A percentile compares a stretch with the other conserved stretches of the same genome.
These are phyloP conservation scores for Cytospora chrysosperma DNA, from an alignment of 2,329 filamentous ascomycete genomes.

Conservation along the genomic window DNA sequence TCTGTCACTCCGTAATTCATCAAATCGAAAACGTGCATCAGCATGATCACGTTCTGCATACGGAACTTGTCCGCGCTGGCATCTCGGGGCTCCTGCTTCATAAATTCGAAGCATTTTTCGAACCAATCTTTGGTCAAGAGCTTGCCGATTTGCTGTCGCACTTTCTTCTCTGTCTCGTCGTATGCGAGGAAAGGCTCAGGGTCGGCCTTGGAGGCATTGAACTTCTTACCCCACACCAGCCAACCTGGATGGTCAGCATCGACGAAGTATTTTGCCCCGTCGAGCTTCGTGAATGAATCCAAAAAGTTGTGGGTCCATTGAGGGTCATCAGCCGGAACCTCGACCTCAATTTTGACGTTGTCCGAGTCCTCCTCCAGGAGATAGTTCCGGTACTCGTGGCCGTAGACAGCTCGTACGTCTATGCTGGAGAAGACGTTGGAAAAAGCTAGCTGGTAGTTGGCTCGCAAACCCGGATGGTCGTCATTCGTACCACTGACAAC, in stretches of 20 bases:
- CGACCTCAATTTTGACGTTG: conserved; percentile 71
- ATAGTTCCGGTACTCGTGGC: conserved; percentile 84
- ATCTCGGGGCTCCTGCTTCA: conserved; percentile 95
- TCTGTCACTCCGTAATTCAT: conserved; percentile 76
- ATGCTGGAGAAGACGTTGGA: conserved; percentile 76
- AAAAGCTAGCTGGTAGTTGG: conserved; percentile 78
- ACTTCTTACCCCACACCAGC: conserved; percentile 90
- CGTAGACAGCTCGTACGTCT: conserved; percentile 81
- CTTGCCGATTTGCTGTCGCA: conserved; percentile 76
- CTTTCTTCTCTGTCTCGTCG: conserved; percentile 73
- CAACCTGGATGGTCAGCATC: conserved; percentile 92
- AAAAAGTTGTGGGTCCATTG: conserved; percentile 79
- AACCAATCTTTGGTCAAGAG: conserved; percentile 85
- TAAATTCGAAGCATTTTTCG: conserved; percentile 80
- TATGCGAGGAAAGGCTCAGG: conserved; percentile 68
- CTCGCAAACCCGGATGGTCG: conserved; percentile 80
- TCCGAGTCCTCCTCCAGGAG: conserved; percentile 77
- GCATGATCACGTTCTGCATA: conserved; percentile 80
- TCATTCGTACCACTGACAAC: conserved; percentile 83
- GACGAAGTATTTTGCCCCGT: conserved; percentile 78
- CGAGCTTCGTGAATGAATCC: conserved; percentile 69
- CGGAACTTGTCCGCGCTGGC: conserved; percentile 79
- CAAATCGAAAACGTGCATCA: conserved; percentile 88
- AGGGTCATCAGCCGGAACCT: conserved; percentile 71
- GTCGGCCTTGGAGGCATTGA: conserved; percentile 75